Percentiles rank a stretch among this genome's conserved stretches.
phyloP scores from a whole-genome alignment of 305 asterid genomes.

The Fraxinus xanthoxyloides region DNA sequence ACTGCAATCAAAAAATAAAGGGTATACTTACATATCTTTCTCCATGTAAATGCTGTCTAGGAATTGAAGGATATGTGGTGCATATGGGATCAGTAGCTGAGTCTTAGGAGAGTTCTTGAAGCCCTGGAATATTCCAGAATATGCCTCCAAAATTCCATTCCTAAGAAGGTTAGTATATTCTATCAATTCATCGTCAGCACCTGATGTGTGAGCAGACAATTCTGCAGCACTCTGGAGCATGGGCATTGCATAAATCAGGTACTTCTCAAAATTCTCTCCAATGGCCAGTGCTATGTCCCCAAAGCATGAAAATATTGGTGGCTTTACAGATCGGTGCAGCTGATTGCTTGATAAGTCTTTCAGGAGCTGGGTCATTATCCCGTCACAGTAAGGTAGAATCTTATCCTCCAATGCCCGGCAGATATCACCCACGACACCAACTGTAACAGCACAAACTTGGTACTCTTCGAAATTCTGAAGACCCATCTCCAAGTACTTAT shows the following conservation, averaged over 20 bases:
- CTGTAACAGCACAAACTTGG: conserved; percentile 92
- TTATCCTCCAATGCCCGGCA: conserved; percentile 91
- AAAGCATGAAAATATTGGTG: conserved; percentile 91
- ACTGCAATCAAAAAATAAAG: not conserved
- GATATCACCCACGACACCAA: conserved; percentile 89
- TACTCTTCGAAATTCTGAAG: conserved; percentile 97
- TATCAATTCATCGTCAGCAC: conserved; percentile 76
- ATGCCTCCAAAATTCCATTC: conserved; percentile 87
- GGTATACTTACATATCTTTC: conserved; percentile 71
- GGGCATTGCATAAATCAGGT: conserved; percentile 85
- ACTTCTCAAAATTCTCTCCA: conserved; percentile 82
- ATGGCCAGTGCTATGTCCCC: conserved; percentile 92
- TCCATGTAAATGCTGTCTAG: conserved; percentile 85
- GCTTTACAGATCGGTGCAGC: conserved; percentile 88
- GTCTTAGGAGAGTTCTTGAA: conserved; percentile 90
- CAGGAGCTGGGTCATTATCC: conserved; percentile 85
- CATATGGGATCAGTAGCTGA: conserved; percentile 72
- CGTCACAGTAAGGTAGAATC: conserved; percentile 80
- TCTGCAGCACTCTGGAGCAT: conserved; percentile 97
- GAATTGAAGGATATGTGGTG: conserved; percentile 84
- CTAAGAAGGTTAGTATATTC: conserved; percentile 79
- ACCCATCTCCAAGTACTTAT: conserved; percentile 90
- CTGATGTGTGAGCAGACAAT: conserved; percentile 67
- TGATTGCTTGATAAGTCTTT: conserved; percentile 86
- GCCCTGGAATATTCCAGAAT: conserved; percentile 90